Evolutionary conservation across 441 rosid species (phyloP), one percentile per base, ranked within the genome.

Genomic region (Bocquillonia castaneifolia): DNA sequence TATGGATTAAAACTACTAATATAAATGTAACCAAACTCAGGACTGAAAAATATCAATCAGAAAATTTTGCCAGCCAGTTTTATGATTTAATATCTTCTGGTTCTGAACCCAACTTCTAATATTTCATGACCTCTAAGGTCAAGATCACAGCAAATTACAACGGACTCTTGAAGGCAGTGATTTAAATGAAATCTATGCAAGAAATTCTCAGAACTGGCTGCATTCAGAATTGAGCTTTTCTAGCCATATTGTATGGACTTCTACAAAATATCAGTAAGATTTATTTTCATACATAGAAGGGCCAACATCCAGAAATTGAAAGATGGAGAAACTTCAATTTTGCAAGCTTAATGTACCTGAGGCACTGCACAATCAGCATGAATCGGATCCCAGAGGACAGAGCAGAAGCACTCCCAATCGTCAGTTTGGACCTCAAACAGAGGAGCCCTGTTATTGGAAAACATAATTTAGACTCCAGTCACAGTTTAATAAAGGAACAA

Each of bases 361-460:
- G 88, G 91, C 65, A 73, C 92, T 20, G 91, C 85, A 72, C 99
- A 95, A 79, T 95, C 98, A 55, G 99, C 89, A 80, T 66, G 93
- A 32, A 71, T 50, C 47, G 98, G 93, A 77, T 95, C 92, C 99
- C 98, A 92, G 31, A 72, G 79, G 71, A 95, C 76, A 70, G 82
- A 82, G 73, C 90, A 85, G 79, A 81, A 95, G 83, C 99, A 95
- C 68, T 89, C 98, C 97, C 99, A 95, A 48, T 84, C 76, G 77
- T 86, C 89, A 66, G 90, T 86, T 79, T 95, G 99, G 74, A 86
- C 87, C 78, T 90, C 96, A 81, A 81, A 83, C 68, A 89, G 82
- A 54, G 99, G 98, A 66, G 98, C 99, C 90, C 99, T 95, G 52
- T 47, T 47, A 47, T 4, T 2, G 10, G 1, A 47, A 47, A n/a